These are phyloP conservation scores for Globisporangium abappressorium DNA, from an alignment of 352 stramenopile genomes.

Conservation along the genomic window DNA sequence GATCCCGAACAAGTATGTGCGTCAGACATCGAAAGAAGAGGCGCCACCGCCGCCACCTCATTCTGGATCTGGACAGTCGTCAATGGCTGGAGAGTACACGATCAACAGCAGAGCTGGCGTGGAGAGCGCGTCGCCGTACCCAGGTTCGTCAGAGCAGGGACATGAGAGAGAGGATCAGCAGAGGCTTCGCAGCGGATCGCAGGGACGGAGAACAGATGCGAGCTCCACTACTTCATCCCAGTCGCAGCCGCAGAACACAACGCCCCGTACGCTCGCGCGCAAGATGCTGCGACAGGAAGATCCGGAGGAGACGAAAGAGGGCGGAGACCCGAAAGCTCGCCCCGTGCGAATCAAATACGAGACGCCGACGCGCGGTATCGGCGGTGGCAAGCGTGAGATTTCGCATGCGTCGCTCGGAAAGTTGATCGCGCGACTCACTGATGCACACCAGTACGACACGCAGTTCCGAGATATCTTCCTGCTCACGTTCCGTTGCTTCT, in stretches of 20 bases:
- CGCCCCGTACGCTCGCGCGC: conserved; percentile 20
- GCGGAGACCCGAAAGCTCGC: conserved; percentile 26
- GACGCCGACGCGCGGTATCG: conserved; percentile 48
- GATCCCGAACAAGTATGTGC: conserved; percentile 21
- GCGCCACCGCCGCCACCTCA: conserved; percentile 1
- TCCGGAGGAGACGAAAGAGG: conserved; percentile 12
- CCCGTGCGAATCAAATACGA: conserved; percentile 79
- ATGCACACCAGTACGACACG: conserved; percentile 83
- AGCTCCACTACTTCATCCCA: neutral
- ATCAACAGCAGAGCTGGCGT: conserved; percentile 5
- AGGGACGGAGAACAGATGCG: neutral
- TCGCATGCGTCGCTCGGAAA: conserved; percentile 85
- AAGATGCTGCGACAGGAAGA: conserved; percentile 17
- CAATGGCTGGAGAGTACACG: conserved; percentile 3
- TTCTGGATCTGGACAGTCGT: neutral
- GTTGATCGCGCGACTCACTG: conserved; percentile 76
- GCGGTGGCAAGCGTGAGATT: conserved; percentile 70
- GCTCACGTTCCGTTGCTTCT: conserved; percentile 81
- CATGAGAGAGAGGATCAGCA: conserved; percentile 2
- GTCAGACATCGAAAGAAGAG: conserved; percentile 11
- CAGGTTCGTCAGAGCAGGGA: neutral
- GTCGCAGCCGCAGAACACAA: conserved; percentile 14
- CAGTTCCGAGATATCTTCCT: conserved; percentile 86
- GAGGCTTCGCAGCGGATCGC: conserved; percentile 8
- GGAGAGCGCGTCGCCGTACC: neutral